These are phyloP conservation scores for Physcomitrium patens DNA, from an alignment of 225 moss, liverwort and hornwort species.

Conservation along the genomic window DNA sequence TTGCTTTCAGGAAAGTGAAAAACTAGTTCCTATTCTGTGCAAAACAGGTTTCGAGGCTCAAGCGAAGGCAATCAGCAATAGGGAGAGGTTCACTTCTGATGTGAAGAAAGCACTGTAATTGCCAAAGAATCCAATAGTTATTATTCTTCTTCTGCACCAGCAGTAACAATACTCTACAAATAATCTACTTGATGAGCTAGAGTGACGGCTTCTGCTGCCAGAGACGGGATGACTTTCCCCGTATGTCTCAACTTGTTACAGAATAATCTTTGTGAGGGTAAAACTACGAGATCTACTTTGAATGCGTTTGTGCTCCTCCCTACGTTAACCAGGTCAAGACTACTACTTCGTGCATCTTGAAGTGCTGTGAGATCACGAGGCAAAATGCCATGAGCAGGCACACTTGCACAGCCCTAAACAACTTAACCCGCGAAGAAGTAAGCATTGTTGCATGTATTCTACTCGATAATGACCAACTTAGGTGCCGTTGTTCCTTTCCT, in stretches of 20 bases:
- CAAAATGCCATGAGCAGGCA: conserved; percentile 12
- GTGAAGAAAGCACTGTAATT: conserved; percentile 13
- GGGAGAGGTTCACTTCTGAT: not conserved
- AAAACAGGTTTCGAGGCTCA: not conserved
- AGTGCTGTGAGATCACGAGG: conserved; percentile 16
- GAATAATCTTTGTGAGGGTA: conserved; percentile 18
- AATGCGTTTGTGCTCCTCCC: conserved; percentile 17
- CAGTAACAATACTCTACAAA: conserved; percentile 34
- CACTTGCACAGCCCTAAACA: conserved; percentile 33
- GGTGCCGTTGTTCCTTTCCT: conserved; percentile 80
- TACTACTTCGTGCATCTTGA: conserved; percentile 20
- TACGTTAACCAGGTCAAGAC: conserved; percentile 29
- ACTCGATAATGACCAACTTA: conserved; percentile 76
- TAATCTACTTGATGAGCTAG: conserved; percentile 27
- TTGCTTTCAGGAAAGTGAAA: no score
- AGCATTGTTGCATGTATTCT: conserved; percentile 16
- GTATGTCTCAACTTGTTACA: conserved; percentile 27
- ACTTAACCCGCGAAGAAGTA: conserved; percentile 21
- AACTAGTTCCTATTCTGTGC: no score
- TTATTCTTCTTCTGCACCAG: conserved; percentile 46
- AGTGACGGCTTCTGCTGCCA: conserved; percentile 21
- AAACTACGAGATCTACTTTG: conserved; percentile 7
- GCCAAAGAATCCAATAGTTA: conserved; percentile 22
- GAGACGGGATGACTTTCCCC: conserved; percentile 30
- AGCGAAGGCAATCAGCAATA: not conserved